Evolutionary conservation across 2,329 filamentous ascomycete species (phyloP), one percentile per base, ranked within the genome.

Genomic region (Lasiodiplodia sp.): DNA sequence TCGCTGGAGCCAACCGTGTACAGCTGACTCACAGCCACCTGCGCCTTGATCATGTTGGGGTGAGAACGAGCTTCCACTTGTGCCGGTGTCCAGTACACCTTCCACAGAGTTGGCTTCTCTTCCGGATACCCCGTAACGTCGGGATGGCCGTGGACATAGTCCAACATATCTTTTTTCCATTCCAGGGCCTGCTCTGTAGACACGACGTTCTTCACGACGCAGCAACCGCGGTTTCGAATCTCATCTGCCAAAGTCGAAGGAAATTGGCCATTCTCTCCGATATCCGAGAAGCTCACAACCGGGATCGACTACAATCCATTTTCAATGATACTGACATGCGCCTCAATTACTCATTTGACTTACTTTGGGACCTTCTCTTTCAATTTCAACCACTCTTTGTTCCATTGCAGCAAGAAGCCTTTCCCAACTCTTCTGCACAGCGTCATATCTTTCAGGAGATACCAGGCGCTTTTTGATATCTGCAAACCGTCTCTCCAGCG

Each of bases 1-100:
- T 55, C 23, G 10, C 31, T 28, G 23, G 52, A 31, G 12, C 25
- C 52, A 31, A 31, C 52, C 25, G 52, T 55, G 52, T 55, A 55
- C 52, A 55, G 25, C 25, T 55, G 52, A n/a, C 52, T 55, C 52
- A 55, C 31, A n/a, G 52, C 52, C 2, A 55, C 10, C 52, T 55
- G 52, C 23, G 52, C 52, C 52, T 18, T 12, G 52, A 55, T 55
- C 52, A 55, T 55, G 25, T 31, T 55, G 52, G 52, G 52, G 31
- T 55, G 52, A 14, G 52, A 55, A 28, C 52, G 52, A 55, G 52
- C 52, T 55, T 55, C 52, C 25, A 55, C 14, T n/a, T 55, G 52
- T 10, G 23, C 52, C 14, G 52, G 52, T 18, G 52, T 55, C 52
- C 52, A 55, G 52, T 55, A 55, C 16, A 31, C 52, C 16, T 55